Percentiles rank a stretch among this genome's conserved stretches.
These are phyloP conservation scores for Davidsoniella neocaledoniae DNA, from an alignment of 2,329 filamentous ascomycete species.

Conservation along the genomic window DNA sequence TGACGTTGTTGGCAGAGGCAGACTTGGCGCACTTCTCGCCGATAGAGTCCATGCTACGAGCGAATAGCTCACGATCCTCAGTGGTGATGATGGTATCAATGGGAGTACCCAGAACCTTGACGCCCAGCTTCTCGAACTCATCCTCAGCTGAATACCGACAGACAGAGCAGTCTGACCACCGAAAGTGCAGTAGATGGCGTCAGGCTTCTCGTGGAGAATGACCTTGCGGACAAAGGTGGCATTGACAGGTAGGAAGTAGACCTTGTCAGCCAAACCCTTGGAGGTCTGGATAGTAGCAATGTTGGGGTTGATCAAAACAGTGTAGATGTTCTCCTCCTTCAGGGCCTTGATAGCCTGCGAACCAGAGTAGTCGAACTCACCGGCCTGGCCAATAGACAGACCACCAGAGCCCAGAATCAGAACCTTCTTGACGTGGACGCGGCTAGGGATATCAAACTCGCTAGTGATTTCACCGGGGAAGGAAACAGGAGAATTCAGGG, in stretches of 20 bases:
- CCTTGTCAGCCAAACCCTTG: constrained; percentile 93
- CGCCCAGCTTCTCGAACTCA: constrained; percentile 82
- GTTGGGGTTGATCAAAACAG: constrained; percentile 95
- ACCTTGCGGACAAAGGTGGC: constrained; percentile 96
- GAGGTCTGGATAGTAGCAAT: constrained; percentile 98
- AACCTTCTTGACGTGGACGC: constrained; percentile 81
- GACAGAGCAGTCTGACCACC: constrained; percentile 94
- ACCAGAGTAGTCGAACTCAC: constrained; percentile 97
- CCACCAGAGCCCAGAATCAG: constrained; percentile 88
- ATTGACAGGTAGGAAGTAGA: constrained; percentile 95
- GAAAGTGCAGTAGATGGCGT: constrained; percentile 95
- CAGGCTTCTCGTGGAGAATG: constrained; percentile 82
- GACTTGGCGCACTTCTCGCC: constrained; percentile 97
- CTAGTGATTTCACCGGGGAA: constrained; percentile 75
- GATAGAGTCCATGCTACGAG: constrained; percentile 95
- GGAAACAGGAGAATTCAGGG: constrained; percentile 55
- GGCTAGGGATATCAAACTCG: constrained; percentile 36
- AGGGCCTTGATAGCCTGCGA: constrained; percentile 96
- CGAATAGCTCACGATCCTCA: constrained; percentile 93
- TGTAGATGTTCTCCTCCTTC: constrained; percentile 97
- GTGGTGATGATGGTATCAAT: constrained; percentile 98
- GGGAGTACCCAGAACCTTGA: constrained; percentile 86
- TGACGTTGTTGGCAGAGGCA: constrained; percentile 72
- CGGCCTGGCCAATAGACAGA: constrained; percentile 91
- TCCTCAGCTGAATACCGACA: constrained; percentile 93